Conservation (phyloP, 345 rosid species). For the Corymbia maculata region DNA sequence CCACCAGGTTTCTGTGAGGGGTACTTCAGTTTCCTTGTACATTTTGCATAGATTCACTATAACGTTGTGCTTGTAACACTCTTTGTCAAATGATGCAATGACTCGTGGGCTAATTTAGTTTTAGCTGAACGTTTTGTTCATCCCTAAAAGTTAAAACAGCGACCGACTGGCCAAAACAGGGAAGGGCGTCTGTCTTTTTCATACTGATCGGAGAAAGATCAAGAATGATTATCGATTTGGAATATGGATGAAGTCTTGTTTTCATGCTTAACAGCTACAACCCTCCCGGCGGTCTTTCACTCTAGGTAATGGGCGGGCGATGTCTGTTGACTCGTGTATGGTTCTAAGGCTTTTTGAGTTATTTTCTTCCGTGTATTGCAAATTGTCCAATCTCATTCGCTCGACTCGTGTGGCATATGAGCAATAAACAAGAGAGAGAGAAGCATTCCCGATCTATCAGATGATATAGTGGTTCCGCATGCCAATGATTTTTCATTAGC, state of each 20-base stretch:
- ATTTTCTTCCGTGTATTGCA: not conserved
- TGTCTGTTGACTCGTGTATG: not conserved
- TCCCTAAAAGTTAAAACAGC: not conserved
- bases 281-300: not conserved
- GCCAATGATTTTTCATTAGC: not conserved
- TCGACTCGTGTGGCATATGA: not conserved
- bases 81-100: not conserved
- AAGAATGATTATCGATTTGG: not conserved
- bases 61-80: not conserved
- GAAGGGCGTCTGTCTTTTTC: not conserved
- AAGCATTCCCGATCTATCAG: not conserved
- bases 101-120: not conserved
- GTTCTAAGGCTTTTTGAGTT: not conserved
- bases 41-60: not conserved
- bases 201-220: not conserved
- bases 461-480: not conserved
- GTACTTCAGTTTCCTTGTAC: not conserved
- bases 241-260: not conserved
- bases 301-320: not conserved
- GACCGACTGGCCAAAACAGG: not conserved
- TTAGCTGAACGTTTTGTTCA: not conserved
- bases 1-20: conserved; percentile 50
- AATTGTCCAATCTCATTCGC: not conserved
- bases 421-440: not conserved
- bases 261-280: not conserved